Evolutionary conservation across 2,329 filamentous ascomycete genomes (phyloP), one percentile per base, ranked within the genome.

Genomic region (Diaporthe australafricana): DNA sequence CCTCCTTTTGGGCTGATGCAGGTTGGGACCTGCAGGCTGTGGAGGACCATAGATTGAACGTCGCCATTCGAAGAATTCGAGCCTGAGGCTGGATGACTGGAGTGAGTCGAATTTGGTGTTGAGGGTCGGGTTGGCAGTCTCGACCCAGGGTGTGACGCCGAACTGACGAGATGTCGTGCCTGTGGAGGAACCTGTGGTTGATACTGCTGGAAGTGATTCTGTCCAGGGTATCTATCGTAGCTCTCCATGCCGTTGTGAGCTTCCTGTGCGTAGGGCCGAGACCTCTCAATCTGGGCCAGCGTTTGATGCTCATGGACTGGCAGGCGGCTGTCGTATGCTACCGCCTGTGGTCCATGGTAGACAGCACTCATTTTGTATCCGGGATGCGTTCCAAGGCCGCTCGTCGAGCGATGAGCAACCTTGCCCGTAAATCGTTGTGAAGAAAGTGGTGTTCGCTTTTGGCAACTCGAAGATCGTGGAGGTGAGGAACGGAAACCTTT

Each of bases 1-100:
- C 94, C 93, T 56, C 93, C 93, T 76, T 88, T 90, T 42, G 91
- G 86, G 77, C 92, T 94, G 78, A 97, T 94, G 47, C 93, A 92
- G 55, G 87, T 84, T 8, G 94, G 94, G 50, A 97, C 91, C 77
- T 92, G 90, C 47, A 96, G 85, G 78, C 87, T 90, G 78, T 90
- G 88, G 73, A 83, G 84, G 2, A 88, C 86, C 79, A 90, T 83
- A 35, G 82, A 83, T 35, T 84, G 82, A 5, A 84, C 81, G 47
- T 85, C 83, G 68, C 80, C 81, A 30, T 78, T 78, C 7, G 82
- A 80, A 4, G 81, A 75, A 16, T 82, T 79, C 7, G 79, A 75
- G 66, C 78, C 75, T 25, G 74, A 76, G 72, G 78, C 72, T 67
- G 75, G 75, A 8, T 78, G 75, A 38, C 79, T 78, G 66, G 75